phyloP scores from a whole-genome alignment of 805 yeast genomes.

The Jamesozyma hellenica region DNA sequence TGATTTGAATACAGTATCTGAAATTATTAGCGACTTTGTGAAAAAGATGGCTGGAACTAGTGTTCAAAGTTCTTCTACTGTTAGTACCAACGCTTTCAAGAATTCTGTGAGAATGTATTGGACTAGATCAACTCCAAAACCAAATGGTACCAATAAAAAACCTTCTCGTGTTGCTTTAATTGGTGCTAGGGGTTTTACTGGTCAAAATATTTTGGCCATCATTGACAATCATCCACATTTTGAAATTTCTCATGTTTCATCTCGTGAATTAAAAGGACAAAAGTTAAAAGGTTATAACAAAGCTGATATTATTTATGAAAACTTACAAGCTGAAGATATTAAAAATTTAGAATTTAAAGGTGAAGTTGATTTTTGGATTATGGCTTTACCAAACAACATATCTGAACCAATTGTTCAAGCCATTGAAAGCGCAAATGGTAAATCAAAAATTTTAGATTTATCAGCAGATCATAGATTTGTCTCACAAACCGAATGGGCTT shows the following conservation, averaged over 20 bases:
- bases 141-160: conserved; percentile 49
- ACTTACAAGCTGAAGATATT: conserved; percentile 80
- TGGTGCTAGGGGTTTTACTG: conserved; percentile 98
- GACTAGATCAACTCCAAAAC: conserved; percentile 48
- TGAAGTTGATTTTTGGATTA: conserved; percentile 92
- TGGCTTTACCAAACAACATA: conserved; percentile 98
- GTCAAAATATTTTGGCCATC: conserved; percentile 81
- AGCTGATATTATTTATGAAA: conserved; percentile 67
- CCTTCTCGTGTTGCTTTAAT: conserved; percentile 78
- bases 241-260: conserved; percentile 86
- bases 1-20: conserved; percentile 50
- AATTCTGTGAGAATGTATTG: conserved; percentile 46
- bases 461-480: conserved; percentile 97
- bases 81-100: conserved; percentile 36
- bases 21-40: conserved; percentile 50
- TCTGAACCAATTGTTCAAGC: conserved; percentile 82
- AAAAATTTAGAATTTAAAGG: conserved; percentile 62
- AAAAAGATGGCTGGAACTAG: conserved; percentile 23
- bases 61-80: conserved; percentile 27
- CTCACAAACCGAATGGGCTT: conserved; percentile 75
- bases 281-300: conserved; percentile 82
- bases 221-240: conserved; percentile 81
- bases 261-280: conserved; percentile 87
- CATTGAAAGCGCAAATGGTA: conserved; percentile 56
- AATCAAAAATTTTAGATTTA: conserved; percentile 77